Conservation (phyloP, 2,329 filamentous ascomycete genomes). For the Verticillium isaacii region DNA sequence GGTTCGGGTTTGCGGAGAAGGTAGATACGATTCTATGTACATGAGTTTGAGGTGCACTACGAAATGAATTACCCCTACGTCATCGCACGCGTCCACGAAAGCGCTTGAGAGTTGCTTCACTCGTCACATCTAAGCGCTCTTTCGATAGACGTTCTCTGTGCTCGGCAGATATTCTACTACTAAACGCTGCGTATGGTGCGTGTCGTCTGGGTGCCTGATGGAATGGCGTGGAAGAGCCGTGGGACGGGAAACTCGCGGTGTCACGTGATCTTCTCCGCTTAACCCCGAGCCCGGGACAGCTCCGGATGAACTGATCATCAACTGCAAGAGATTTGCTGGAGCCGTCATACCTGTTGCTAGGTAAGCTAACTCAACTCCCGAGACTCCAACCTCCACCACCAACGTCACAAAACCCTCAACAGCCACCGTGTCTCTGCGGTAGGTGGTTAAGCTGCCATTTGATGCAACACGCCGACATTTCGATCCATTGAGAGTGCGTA, state of each 20-base stretch:
- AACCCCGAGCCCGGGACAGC: constrained; percentile 4
- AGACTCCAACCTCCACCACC: background rate
- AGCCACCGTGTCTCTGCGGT: background rate
- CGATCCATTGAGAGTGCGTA: background rate
- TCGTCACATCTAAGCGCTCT: background rate
- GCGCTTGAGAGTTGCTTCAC: too few relatives aligned
- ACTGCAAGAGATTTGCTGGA: constrained; percentile 3
- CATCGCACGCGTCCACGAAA: background rate
- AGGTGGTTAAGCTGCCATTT: background rate
- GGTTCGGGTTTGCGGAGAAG: background rate
- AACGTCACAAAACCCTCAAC: background rate
- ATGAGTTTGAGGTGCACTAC: background rate
- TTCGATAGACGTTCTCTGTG: background rate
- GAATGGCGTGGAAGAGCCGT: background rate
- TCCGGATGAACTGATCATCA: constrained; percentile 6
- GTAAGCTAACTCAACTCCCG: background rate
- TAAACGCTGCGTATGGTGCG: background rate
- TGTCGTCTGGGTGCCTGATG: background rate
- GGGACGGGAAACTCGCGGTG: background rate
- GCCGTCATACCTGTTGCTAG: background rate
- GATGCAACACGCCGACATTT: background rate
- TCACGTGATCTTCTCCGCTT: background rate
- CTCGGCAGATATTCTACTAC: background rate
- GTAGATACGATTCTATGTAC: background rate
- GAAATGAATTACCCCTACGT: background rate